Conservation (phyloP, 2,329 filamentous ascomycete species). For the Xylaria sp. region DNA sequence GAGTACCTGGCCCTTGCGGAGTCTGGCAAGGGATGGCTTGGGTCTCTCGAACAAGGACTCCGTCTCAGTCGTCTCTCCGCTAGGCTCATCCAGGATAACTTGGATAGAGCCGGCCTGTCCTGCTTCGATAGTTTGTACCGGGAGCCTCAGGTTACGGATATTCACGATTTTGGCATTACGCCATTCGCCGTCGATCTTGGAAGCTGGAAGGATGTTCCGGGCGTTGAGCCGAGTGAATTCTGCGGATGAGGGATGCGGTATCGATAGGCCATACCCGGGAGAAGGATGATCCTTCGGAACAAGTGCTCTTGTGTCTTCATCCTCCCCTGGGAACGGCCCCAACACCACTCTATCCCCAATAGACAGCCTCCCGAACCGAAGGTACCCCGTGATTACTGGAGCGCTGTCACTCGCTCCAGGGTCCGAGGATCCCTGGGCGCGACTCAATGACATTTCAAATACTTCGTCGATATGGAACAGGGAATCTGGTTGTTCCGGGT, state of each 20-base stretch:
- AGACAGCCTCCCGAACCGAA: constrained; percentile 76
- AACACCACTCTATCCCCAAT: constrained; percentile 78
- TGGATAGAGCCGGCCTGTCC: constrained; percentile 92
- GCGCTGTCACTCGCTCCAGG: constrained; percentile 34
- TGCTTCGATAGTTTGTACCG: constrained; percentile 72
- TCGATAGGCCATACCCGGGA: constrained; percentile 52
- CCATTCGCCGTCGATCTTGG: constrained; percentile 69
- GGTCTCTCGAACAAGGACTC: constrained; percentile 33
- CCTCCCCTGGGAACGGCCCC: constrained; percentile 72
- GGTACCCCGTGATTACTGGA: constrained; percentile 77
- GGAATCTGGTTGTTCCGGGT: constrained; percentile 62
- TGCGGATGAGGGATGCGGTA: constrained; percentile 56
- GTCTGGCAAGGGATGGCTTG: constrained; percentile 42
- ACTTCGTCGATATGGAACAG: constrained; percentile 92
- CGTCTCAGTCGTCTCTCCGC: constrained; percentile 37
- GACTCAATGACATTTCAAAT: constrained; percentile 72
- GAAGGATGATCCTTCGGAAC: constrained; percentile 52
- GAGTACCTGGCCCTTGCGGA: constrained; percentile 84
- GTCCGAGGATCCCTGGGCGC: constrained; percentile 47
- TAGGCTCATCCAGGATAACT: constrained; percentile 60
- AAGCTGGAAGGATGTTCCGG: constrained; percentile 55
- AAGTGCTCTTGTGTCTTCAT: constrained; percentile 46
- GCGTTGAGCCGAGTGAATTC: constrained; percentile 57
- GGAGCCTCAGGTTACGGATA: constrained; percentile 83
- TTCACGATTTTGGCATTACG: constrained; percentile 79